Evolutionary conservation across 208 protist species (phyloP).

Genomic region (Endotrypanum monterogeii): DNA sequence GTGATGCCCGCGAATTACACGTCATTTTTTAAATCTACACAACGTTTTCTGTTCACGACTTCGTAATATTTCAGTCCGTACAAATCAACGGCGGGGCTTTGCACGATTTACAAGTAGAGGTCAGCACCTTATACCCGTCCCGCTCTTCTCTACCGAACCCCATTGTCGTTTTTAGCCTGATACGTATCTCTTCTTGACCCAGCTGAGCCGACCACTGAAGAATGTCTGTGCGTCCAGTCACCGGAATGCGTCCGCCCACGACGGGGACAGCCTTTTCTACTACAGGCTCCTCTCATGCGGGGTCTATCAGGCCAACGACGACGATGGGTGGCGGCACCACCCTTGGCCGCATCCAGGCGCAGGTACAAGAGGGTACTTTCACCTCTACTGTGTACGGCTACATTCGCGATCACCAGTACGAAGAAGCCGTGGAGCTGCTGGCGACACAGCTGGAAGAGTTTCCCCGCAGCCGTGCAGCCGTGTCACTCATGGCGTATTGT

Average conservation of each 20-base stretch:
- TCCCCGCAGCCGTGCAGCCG: conserved; percentile 93
- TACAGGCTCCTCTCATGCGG: conserved; percentile 39
- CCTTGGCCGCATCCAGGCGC: conserved; percentile 85
- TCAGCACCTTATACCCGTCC: neutral
- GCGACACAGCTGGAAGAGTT: conserved; percentile 91
- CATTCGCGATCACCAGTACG: conserved; percentile 95
- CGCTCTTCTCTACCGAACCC: neutral
- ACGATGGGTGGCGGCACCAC: conserved; percentile 91
- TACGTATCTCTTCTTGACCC: neutral
- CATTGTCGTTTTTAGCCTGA: neutral
- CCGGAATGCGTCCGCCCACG: conserved; percentile 68
- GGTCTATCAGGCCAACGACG: conserved; percentile 72
- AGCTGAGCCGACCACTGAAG: neutral
- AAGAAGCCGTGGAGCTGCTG: conserved; percentile 92
- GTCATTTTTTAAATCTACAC: neutral
- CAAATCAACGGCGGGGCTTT: neutral
- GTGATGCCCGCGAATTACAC: neutral
- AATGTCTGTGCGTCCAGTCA: conserved; percentile 42
- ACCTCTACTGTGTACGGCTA: conserved; percentile 95
- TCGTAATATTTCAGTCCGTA: neutral
- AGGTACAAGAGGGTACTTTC: conserved; percentile 95
- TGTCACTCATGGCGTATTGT: conserved; percentile 97
- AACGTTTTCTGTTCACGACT: neutral
- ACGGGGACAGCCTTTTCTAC: conserved; percentile 33
- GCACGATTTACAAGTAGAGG: neutral